Evolutionary conservation across 208 protist genomes (phyloP).

Genomic region (Wallacemonas sp.): DNA sequence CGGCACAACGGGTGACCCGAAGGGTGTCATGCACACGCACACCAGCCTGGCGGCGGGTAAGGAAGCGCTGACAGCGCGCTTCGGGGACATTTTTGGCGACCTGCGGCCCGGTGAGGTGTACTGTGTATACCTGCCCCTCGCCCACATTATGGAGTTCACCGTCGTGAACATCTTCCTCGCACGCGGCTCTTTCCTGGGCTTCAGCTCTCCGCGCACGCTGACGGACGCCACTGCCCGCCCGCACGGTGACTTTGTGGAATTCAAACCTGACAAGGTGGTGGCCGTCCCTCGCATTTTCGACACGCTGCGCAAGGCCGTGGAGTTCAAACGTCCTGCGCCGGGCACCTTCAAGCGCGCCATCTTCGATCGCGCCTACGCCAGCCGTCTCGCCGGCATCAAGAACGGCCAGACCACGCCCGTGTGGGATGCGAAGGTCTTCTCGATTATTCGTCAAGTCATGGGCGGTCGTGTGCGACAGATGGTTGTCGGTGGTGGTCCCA

Average conservation of each 20-base stretch:
- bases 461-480: slow-evolving; percentile 33
- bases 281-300: slow-evolving; percentile 57
- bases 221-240: neutral
- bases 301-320: slow-evolving; percentile 41
- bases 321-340: slow-evolving; percentile 30
- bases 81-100: slow-evolving; percentile 53
- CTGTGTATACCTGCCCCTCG: neutral
- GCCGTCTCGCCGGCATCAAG: slow-evolving; percentile 23
- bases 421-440: slow-evolving; percentile 57
- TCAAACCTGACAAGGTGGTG: neutral
- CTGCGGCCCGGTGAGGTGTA: slow-evolving; percentile 5
- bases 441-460: slow-evolving; percentile 22
- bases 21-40: slow-evolving; percentile 87
- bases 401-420: slow-evolving; percentile 38
- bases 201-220: neutral
- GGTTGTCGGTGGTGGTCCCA: slow-evolving; percentile 47
- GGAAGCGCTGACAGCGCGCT: slow-evolving; percentile 19
- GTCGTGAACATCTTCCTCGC: slow-evolving; percentile 43
- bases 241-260: neutral
- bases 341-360: slow-evolving; percentile 31
- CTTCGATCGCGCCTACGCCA: slow-evolving; percentile 47
- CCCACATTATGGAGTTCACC: slow-evolving; percentile 40
- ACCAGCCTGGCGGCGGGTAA: slow-evolving; percentile 50
- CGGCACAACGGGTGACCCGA: slow-evolving; percentile 89
- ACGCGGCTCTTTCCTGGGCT: slow-evolving; percentile 24